Evolutionary conservation across 768 basidiomycete species (phyloP).

Genomic region (Termitomyces sp.): DNA sequence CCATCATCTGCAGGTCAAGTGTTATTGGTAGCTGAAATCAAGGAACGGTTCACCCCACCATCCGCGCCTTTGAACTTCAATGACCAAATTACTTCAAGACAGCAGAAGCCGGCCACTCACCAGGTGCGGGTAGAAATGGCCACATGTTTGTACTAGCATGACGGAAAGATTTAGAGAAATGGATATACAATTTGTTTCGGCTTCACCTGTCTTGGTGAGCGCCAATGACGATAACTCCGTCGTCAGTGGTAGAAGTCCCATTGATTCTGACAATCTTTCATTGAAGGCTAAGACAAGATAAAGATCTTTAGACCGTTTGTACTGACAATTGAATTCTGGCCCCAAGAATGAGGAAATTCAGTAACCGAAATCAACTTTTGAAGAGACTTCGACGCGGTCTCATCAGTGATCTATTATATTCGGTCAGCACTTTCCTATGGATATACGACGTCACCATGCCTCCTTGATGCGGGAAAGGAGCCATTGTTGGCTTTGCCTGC

Average conservation of each 20-base stretch:
- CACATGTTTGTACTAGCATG: slow-evolving; percentile 61
- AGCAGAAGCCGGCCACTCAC: slow-evolving; percentile 31
- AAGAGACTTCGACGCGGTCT: slow-evolving; percentile 55
- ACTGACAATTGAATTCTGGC: slow-evolving; percentile 73
- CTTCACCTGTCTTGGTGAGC: slow-evolving; percentile 82
- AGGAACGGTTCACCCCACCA: slow-evolving; percentile 27
- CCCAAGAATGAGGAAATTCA: slow-evolving; percentile 81
- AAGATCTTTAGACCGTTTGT: slow-evolving; percentile 3
- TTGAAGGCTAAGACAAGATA: slow-evolving; percentile 9
- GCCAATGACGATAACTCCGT: slow-evolving; percentile 62
- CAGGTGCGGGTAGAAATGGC: slow-evolving; percentile 76
- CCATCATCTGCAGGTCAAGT: slow-evolving; percentile 54
- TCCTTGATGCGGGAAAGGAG: slow-evolving; percentile 60
- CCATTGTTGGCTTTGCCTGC: slow-evolving; percentile 75
- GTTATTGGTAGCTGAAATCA: slow-evolving; percentile 17
- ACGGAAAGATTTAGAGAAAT: slow-evolving; percentile 4
- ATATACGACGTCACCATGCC: slow-evolving; percentile 29
- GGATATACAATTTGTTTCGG: slow-evolving; percentile 4
- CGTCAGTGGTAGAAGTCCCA: slow-evolving; percentile 58
- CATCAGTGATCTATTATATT: slow-evolving; percentile 51
- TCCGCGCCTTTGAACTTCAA: slow-evolving; percentile 38
- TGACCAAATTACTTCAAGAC: slow-evolving; percentile 17
- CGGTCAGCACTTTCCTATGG: not conserved
- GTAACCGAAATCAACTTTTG: slow-evolving; percentile 53
- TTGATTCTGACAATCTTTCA: slow-evolving; percentile 72